These are phyloP conservation scores for Salix exigua DNA, from an alignment of 345 rosid species.

Conservation along the genomic window DNA sequence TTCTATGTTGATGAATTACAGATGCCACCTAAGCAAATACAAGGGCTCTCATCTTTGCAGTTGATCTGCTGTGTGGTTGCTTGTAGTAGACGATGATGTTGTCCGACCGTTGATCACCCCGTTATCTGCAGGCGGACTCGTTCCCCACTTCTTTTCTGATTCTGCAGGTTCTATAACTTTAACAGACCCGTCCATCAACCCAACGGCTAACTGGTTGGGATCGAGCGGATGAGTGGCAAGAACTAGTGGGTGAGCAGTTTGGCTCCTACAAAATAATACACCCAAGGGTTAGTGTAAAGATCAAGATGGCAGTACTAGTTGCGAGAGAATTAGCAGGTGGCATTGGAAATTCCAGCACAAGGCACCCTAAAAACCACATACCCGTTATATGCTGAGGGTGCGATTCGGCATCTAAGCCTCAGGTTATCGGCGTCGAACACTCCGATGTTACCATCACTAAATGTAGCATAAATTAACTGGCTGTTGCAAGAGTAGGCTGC, in stretches of 20 bases:
- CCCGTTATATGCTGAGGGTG: conserved; percentile 67
- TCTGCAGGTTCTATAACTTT: conserved; percentile 72
- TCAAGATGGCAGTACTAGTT: neutral
- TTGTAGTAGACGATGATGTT: conserved; percentile 69
- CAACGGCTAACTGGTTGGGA: conserved; percentile 69
- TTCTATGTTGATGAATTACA: conserved; percentile 16
- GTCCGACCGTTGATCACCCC: conserved; percentile 57
- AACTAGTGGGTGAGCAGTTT: conserved; percentile 56
- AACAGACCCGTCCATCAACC: conserved; percentile 64
- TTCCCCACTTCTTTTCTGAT: conserved; percentile 75
- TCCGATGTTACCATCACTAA: conserved; percentile 66
- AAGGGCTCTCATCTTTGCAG: conserved; percentile 49
- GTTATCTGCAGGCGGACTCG: conserved; percentile 51
- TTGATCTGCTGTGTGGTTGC: conserved; percentile 75
- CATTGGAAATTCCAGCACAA: neutral
- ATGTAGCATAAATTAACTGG: conserved; percentile 65
- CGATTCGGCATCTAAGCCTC: conserved; percentile 65
- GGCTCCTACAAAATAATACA: conserved; percentile 40
- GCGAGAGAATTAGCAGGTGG: no score
- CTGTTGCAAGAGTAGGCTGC: conserved; percentile 79
- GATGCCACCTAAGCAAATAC: conserved; percentile 10
- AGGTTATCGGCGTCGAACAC: conserved; percentile 73
- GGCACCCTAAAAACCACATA: conserved; percentile 17
- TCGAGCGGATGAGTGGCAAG: conserved; percentile 77
- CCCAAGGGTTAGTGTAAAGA: neutral